These are phyloP conservation scores for Trichoderma citrinoviride DNA, from an alignment of 2,329 filamentous ascomycete genomes.

Conservation along the genomic window DNA sequence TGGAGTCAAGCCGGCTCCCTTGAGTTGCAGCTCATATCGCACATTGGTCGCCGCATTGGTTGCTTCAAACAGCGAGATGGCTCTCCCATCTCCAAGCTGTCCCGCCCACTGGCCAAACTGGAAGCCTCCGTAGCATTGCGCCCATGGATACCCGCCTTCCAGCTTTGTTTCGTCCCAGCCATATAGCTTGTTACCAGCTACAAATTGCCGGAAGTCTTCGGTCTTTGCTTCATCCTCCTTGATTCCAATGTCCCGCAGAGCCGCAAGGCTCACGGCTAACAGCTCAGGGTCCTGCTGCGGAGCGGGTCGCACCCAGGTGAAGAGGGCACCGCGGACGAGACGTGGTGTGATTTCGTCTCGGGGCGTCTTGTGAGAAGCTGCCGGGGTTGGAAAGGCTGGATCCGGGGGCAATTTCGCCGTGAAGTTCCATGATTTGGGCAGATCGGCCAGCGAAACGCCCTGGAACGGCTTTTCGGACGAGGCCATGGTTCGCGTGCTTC, in stretches of 20 bases:
- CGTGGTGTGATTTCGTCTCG: constrained; percentile 75
- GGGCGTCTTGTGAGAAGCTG: constrained; percentile 75
- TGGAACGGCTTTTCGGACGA: constrained; percentile 21
- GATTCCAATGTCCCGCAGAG: constrained; percentile 79
- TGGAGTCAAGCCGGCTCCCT: constrained; percentile 88
- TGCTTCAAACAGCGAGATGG: constrained; percentile 89
- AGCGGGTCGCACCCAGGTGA: constrained; percentile 87
- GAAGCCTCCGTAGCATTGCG: constrained; percentile 92
- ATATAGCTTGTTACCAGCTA: constrained; percentile 78
- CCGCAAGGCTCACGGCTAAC: constrained; percentile 73
- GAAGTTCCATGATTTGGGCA: constrained; percentile 65
- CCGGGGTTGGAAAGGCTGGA: constrained; percentile 72
- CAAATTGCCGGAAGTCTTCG: constrained; percentile 71
- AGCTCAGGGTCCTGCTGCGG: constrained; percentile 70
- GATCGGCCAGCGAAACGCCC: constrained; percentile 48
- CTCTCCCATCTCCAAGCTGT: constrained; percentile 90
- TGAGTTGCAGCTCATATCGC: constrained; percentile 88
- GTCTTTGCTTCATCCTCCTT: constrained; percentile 63
- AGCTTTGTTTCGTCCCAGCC: constrained; percentile 68
- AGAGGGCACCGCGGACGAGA: constrained; percentile 79
- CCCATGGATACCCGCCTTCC: constrained; percentile 87
- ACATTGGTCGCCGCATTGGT: constrained; percentile 69
- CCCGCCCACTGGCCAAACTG: constrained; percentile 88
- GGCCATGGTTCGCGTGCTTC: constrained; percentile 10
- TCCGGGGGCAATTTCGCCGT: constrained; percentile 73